Evolutionary conservation across 768 basidiomycete species (phyloP).

Genomic region (Paxillus rubicundulus): DNA sequence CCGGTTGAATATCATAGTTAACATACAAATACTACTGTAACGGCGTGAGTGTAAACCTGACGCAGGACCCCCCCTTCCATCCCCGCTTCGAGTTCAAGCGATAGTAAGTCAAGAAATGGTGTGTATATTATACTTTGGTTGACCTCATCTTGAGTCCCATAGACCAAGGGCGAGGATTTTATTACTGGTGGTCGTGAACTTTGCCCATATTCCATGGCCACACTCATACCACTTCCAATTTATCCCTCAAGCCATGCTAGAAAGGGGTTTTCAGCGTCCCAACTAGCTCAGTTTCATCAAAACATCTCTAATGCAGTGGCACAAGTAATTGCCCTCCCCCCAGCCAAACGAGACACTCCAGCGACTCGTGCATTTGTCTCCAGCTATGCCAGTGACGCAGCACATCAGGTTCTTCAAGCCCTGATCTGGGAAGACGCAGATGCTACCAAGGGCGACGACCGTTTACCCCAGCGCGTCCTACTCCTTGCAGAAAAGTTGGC

Average conservation of each 20-base stretch:
- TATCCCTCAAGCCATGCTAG: conserved; percentile 54
- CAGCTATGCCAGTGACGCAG: conserved; percentile 57
- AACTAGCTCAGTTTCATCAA: conserved; percentile 45
- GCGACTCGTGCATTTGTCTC: conserved; percentile 50
- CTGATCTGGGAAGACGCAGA: conserved; percentile 54
- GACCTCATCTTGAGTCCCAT: not conserved
- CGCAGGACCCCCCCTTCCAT: no score
- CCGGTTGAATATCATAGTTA: no score
- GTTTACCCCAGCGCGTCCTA: conserved; percentile 49
- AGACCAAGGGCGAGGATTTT: not conserved
- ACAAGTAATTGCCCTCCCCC: conserved; percentile 47
- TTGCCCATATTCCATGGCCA: conserved; percentile 30
- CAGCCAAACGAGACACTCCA: conserved; percentile 43
- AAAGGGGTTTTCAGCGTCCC: conserved; percentile 50
- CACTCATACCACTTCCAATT: conserved; percentile 41
- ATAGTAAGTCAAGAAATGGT: not conserved
- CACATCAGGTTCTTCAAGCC: conserved; percentile 48
- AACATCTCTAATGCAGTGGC: conserved; percentile 48
- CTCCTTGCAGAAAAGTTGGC: conserved; percentile 57
- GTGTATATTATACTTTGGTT: not conserved
- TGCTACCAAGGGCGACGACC: conserved; percentile 36
- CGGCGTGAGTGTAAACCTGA: no score
- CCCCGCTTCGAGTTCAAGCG: no score
- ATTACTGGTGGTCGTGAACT: not conserved
- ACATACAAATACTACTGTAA: no score